These are phyloP conservation scores for Combretum micranthum DNA, from an alignment of 345 rosid genomes.

Conservation along the genomic window DNA sequence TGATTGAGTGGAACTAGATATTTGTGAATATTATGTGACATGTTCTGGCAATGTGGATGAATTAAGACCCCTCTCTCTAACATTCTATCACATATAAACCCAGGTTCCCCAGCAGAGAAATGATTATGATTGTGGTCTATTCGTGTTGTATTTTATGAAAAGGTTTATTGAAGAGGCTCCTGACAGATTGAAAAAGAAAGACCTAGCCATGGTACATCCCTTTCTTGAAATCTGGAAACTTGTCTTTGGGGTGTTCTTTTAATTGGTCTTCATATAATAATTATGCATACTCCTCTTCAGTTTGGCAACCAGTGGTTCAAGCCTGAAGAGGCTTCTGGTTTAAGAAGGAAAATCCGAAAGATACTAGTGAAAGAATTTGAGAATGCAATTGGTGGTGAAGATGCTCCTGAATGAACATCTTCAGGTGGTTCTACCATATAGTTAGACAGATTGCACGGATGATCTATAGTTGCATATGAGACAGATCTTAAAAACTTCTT, in stretches of 20 bases:
- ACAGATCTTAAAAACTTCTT: no score
- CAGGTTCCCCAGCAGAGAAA: constrained; percentile 97
- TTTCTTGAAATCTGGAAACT: not conserved
- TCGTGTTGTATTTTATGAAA: constrained; percentile 81
- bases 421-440: not conserved
- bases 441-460: no score
- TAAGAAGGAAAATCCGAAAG: constrained; percentile 58
- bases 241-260: not conserved
- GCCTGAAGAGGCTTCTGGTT: constrained; percentile 75
- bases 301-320: constrained; percentile 81
- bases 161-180: constrained; percentile 83
- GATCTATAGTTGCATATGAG: no score
- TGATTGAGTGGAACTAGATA: no score
- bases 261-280: no score
- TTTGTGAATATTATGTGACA: no score
- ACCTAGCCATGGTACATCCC: constrained; percentile 57
- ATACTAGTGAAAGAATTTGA: constrained; percentile 46
- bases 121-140: constrained; percentile 89
- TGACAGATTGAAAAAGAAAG: constrained; percentile 67
- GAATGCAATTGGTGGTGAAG: constrained; percentile 11
- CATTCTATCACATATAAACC: not conserved
- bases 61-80: no score
- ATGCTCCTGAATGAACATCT: constrained; percentile 4
- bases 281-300: constrained; percentile 28
- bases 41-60: no score